Evolutionary conservation across 2,329 filamentous ascomycete genomes (phyloP), one percentile per base, ranked within the genome.

Genomic region (Alternaria dauci): DNA sequence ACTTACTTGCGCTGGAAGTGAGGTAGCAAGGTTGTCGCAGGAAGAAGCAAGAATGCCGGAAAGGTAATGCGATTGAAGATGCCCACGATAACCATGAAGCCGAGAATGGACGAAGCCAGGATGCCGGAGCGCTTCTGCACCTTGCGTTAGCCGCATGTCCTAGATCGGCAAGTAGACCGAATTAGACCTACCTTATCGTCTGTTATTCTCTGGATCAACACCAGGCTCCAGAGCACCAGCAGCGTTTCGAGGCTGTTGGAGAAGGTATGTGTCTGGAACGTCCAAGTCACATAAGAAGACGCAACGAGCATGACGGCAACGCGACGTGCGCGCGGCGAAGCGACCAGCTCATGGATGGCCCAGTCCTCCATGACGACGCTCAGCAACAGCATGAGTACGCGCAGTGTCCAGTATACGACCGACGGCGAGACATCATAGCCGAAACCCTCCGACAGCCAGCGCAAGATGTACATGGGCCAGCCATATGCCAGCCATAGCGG

Each of bases 231-330:
- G 55, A 92, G 87, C 52, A 99, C 93, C 52, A 94, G 86, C 70
- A 99, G 83, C 3, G 95, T 98, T 82, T 99, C 95, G 68, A 98
- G 87, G 63, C 94, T 96, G 81, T 99, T 99, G 65, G 94, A 98
- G 79, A 99, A 98, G 12, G 95, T 98, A 80, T 99, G 95, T 18
- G 93, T 95, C 81, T 99, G 95, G 81, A 94, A 97, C 44, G 94
- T 97, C 94, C 95, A 99, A 48, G 95, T 99, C 70, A 97, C 94
- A 80, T 98, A 99, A 26, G 93, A 97, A 28, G 94, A 98, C 46
- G 94, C 93, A 62, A 97, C 91, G 58, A 99, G 85, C 46, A 96
- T 84, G 44, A 96, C 87, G 9, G 93, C 92, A 56, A 90, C 83
- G 69, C 87, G 87, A 65, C 93, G 89, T n/a, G 75, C 72, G 66